phyloP scores from a whole-genome alignment of 1,284 basidiomycete species.

The Puccinia triticina region DNA sequence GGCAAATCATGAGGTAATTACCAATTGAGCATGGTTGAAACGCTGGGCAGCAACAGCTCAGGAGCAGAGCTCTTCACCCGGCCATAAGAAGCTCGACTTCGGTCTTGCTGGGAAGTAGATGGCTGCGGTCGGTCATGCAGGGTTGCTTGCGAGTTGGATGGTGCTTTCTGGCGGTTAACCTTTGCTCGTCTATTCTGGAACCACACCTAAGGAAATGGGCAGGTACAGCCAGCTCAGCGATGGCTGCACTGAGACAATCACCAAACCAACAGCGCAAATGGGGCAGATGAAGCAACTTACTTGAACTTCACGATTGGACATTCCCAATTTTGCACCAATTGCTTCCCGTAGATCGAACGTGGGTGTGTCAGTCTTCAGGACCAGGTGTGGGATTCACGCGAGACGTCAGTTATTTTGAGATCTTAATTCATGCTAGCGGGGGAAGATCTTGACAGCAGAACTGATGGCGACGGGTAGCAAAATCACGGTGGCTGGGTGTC shows the following conservation, averaged over 20 bases:
- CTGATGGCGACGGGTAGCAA: background rate
- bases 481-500: background rate
- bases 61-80: constrained; percentile 5
- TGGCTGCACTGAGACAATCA: constrained; percentile 10
- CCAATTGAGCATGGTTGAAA: constrained; percentile 24
- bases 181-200: constrained; percentile 59
- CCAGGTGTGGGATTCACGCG: background rate
- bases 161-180: constrained; percentile 52
- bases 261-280: background rate
- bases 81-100: background rate
- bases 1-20: background rate
- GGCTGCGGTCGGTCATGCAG: background rate
- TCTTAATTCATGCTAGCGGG: background rate
- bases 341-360: constrained; percentile 55
- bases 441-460: background rate
- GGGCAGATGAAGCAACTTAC: constrained; percentile 36
- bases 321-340: constrained; percentile 52
- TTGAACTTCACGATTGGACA: constrained; percentile 58
- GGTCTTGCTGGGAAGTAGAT: constrained; percentile 15
- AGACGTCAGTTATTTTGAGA: constrained; percentile 6
- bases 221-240: background rate
- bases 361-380: constrained; percentile 55
- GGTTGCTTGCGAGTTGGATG: background rate
- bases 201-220: constrained; percentile 54
- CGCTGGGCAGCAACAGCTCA: constrained; percentile 3